phyloP scores from a whole-genome alignment of 2,329 filamentous ascomycete genomes.

The Colletotrichum trifolii region DNA sequence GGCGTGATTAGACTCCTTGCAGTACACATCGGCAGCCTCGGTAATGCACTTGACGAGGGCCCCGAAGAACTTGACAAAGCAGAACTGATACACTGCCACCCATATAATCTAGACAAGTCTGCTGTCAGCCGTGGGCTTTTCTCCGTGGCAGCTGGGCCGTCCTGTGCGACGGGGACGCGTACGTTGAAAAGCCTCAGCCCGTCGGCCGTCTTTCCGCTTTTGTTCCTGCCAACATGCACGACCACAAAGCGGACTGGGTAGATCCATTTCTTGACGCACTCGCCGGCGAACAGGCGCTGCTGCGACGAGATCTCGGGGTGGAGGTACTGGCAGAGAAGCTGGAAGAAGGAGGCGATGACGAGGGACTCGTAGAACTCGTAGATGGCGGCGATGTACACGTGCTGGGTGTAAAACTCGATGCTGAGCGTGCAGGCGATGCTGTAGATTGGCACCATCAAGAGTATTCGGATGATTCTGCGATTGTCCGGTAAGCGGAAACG shows the following conservation, averaged over 20 bases:
- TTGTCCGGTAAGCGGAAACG: too few relatives aligned
- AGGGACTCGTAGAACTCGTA: conserved; percentile 27
- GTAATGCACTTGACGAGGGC: conserved; percentile 14
- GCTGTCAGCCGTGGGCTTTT: background rate
- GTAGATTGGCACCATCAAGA: conserved; percentile 22
- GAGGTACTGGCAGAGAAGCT: conserved; percentile 3
- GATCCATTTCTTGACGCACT: conserved; percentile 11
- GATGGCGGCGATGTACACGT: conserved; percentile 17
- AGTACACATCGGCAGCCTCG: background rate
- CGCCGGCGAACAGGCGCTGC: background rate
- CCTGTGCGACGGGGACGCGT: background rate
- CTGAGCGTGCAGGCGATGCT: conserved; percentile 13
- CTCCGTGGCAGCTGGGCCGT: too few relatives aligned
- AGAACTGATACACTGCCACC: conserved; percentile 17
- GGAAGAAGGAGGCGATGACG: conserved; percentile 19
- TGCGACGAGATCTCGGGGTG: background rate
- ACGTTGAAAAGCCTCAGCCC: conserved; percentile 18
- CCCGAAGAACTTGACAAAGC: conserved; percentile 15
- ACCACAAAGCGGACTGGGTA: conserved; percentile 8
- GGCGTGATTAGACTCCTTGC: conserved; percentile 12
- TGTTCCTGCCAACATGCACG: background rate
- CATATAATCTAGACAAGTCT: conserved; percentile 1
- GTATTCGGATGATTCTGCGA: conserved; percentile 6
- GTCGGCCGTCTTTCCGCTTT: background rate
- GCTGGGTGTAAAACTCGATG: conserved; percentile 18